Evolutionary conservation across 2,329 filamentous ascomycete species (phyloP), one percentile per base, ranked within the genome.

Genomic region (Epichloe hybrida): DNA sequence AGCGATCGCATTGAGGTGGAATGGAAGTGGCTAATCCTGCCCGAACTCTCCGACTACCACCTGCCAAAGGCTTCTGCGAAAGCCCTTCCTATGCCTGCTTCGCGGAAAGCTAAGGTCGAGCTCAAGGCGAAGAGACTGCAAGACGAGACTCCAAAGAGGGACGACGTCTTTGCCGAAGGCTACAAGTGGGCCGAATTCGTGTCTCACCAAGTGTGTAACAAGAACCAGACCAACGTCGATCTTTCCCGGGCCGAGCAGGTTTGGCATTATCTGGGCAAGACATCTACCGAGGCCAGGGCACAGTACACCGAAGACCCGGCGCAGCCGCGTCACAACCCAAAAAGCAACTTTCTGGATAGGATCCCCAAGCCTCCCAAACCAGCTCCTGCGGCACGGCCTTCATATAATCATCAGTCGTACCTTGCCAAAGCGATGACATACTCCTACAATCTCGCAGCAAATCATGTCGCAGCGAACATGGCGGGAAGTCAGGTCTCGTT

Each of bases 231-330:
- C 62, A 86, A 83, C 66, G 72, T 94, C 52, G 81, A 95, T 61
- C 66, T 95, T 8, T 68, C 68, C 54, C 86, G 85, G 63, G 74
- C 82, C 15, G 79, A 91, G 54, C 83, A 87, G 62, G 66, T 95
- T 17, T 97, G 90, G 88, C 79, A 88, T 69, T 97, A 96, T 64
- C 75, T 98, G 53, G 88, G 88, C 35, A 81, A 81, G 64, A 79
- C 77, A 20, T 97, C 91, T 21, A 96, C 91, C 6, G 91, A 97
- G 62, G 86, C 88, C 50, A 89, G 84, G 65, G 84, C 89, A 27
- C 88, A 94, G 64, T 98, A 93, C 68, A 95, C 90, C 4, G 86
- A 93, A 60, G 82, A 95, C 67, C 79, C 77, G 42, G 55, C 61
- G 8, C 73, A 67, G 12, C 74, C 68, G n/a, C 70, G 71, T 44